phyloP scores from a whole-genome alignment of 208 protist genomes.

The Naegleria fowleri region DNA sequence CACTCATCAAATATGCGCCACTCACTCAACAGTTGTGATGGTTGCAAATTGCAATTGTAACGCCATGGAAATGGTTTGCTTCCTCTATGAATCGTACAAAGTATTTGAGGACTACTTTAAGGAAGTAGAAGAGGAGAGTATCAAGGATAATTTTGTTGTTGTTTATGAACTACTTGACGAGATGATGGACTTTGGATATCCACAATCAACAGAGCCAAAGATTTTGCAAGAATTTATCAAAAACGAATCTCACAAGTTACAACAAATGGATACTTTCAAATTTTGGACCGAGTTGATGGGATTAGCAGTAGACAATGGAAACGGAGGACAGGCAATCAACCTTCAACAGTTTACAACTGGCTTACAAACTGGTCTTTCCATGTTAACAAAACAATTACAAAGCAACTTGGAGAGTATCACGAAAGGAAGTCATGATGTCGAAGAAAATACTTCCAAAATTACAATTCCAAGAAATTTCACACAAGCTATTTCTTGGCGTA shows the following conservation, averaged over 20 bases:
- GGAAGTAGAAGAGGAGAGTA: constrained; percentile 71
- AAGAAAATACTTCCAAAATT: constrained; percentile 25
- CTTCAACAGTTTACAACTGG: neutral
- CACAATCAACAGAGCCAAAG: constrained; percentile 66
- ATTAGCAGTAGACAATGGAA: neutral
- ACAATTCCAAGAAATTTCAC: constrained; percentile 56
- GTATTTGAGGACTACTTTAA: constrained; percentile 80
- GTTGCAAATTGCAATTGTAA: constrained; percentile 89
- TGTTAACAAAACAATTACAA: neutral
- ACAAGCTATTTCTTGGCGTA: constrained; percentile 65
- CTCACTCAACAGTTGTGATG: constrained; percentile 61
- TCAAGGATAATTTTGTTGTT: constrained; percentile 89
- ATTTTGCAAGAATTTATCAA: constrained; percentile 40
- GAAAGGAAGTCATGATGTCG: neutral
- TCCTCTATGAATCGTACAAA: constrained; percentile 67
- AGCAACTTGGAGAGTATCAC: neutral
- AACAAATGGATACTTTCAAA: neutral
- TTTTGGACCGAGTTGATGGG: neutral
- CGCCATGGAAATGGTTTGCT: constrained; percentile 81
- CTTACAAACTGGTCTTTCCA: neutral
- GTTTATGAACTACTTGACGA: constrained; percentile 92
- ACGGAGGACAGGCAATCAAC: neutral
- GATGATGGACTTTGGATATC: constrained; percentile 92
- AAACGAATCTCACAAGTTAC: neutral
- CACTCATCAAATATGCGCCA: neutral